A percentile compares a stretch with the other conserved stretches of the same genome.
Evolutionary conservation across 768 basidiomycete species (phyloP).

Genomic region (Serendipita sp.): DNA sequence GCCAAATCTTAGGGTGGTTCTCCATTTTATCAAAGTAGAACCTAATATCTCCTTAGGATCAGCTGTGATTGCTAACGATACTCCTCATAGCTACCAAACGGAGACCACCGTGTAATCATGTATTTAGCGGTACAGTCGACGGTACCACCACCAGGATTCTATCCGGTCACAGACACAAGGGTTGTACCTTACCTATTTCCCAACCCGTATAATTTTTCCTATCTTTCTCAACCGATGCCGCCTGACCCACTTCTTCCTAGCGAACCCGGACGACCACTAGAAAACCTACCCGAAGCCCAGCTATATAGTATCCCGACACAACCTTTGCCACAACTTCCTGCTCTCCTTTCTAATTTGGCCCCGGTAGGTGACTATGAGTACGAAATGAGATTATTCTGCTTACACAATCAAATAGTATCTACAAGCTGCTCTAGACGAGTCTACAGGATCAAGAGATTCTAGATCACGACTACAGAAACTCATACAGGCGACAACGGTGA

Average conservation of each 20-base stretch:
- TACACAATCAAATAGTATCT: not conserved
- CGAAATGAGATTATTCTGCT: too few species aligned
- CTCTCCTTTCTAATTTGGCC: not conserved
- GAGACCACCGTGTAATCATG: not conserved
- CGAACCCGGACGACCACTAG: not conserved
- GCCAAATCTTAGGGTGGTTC: not conserved
- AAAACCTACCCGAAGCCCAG: conserved; percentile 1
- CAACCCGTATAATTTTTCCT: not conserved
- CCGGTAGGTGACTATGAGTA: not conserved
- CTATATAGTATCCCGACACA: not conserved
- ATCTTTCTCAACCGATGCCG: too few species aligned
- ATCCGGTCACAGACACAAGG: not conserved
- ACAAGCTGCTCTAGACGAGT: not conserved
- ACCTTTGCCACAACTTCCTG: not conserved
- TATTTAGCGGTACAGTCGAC: not conserved
- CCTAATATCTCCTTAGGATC: too few species aligned
- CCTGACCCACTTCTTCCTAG: too few species aligned
- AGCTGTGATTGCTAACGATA: not conserved
- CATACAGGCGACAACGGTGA: not conserved
- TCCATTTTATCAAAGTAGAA: not conserved
- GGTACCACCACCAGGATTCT: not conserved
- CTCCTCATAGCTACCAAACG: not conserved
- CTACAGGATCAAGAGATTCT: not conserved
- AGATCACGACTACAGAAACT: not conserved
- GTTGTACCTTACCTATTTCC: not conserved